phyloP scores from a whole-genome alignment of 495 filamentous ascomycete species.

The Penicillium ochrochloron region DNA sequence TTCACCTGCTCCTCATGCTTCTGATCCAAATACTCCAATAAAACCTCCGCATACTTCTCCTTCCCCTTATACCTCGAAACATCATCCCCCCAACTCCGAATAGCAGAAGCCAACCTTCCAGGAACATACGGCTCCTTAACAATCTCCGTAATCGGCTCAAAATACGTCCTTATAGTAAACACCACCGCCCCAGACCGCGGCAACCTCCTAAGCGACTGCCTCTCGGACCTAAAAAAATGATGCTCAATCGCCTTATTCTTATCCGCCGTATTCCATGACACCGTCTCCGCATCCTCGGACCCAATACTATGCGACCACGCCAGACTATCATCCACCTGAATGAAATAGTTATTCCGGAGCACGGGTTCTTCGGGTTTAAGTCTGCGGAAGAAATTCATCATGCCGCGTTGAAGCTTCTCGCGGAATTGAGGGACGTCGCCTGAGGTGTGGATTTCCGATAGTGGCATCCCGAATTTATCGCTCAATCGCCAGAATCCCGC shows the following conservation, averaged over 20 bases:
- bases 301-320: constrained; percentile 79
- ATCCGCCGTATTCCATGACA: constrained; percentile 77
- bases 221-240: constrained; percentile 79
- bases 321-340: constrained; percentile 75
- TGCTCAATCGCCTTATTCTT: constrained; percentile 76
- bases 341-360: constrained; percentile 73
- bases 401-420: constrained; percentile 79
- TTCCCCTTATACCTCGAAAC: constrained; percentile 83
- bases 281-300: constrained; percentile 64
- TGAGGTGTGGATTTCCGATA: constrained; percentile 82
- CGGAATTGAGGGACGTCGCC: constrained; percentile 80
- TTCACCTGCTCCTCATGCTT: constrained; percentile 79
- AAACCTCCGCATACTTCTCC: constrained; percentile 75
- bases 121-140: constrained; percentile 72
- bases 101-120: constrained; percentile 69
- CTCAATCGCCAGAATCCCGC: constrained; percentile 86
- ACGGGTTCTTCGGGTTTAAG: constrained; percentile 68
- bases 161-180: constrained; percentile 82
- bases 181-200: constrained; percentile 76
- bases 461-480: constrained; percentile 84
- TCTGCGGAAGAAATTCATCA: constrained; percentile 78
- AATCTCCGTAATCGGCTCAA: constrained; percentile 69
- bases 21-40: constrained; percentile 81
- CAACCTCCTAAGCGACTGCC: constrained; percentile 75
- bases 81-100: constrained; percentile 87